Base-by-base conservation (phyloP, 2,329 filamentous ascomycete species). In the Colletotrichum orbiculare region DNA sequence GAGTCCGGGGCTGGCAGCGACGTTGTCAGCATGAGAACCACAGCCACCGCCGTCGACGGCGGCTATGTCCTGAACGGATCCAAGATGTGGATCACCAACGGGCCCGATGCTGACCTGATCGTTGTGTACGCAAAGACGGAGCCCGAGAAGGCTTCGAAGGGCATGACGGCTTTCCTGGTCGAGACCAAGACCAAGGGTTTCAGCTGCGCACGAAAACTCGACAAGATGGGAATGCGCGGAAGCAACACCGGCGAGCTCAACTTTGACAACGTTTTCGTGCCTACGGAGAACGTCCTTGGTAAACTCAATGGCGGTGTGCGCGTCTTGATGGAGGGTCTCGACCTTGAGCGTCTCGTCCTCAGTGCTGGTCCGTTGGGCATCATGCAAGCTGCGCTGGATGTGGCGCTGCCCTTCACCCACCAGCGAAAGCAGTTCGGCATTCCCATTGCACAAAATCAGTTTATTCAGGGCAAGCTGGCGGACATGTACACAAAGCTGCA, bases 81-180 rank as follows among this genome's bases (percentile, higher is more conserved):
- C 66, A 97, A 99, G 85, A 97, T 98, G 95, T 99, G 95, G 95
- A 99, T 99, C 76, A 99, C 95, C 67, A 99, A 99, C 78, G 93
- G 95, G 5, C 95, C 95, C 1, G 94, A 98, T 75, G 96, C 96
- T n/a, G 87, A 97, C 77, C 84, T 91, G 46, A 89, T 98, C 60
- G 89, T 99, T 59, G 94, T 99, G n/a, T 99, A 99, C 77, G 95
- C 95, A 58, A 98, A 98, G 83, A 97, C 95, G 1, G 86, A 90
- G 63, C 94, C 94, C 1, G 86, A 90, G 11, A 89, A 87, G 66
- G 93, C 83, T 2, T 93, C 91, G 69, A 97, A 95, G 80, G 96
- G 96, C 61, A 97, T 99, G 76, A 97, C 95, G 1, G 95, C 95
- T 8, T 97, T 98, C 80, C 85, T 99, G 39, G 92, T 98, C 43